A percentile compares a stretch with the other conserved stretches of the same genome.
These are phyloP conservation scores for Penicillium diatomitis DNA, from an alignment of 495 filamentous ascomycete species.

Conservation along the genomic window DNA sequence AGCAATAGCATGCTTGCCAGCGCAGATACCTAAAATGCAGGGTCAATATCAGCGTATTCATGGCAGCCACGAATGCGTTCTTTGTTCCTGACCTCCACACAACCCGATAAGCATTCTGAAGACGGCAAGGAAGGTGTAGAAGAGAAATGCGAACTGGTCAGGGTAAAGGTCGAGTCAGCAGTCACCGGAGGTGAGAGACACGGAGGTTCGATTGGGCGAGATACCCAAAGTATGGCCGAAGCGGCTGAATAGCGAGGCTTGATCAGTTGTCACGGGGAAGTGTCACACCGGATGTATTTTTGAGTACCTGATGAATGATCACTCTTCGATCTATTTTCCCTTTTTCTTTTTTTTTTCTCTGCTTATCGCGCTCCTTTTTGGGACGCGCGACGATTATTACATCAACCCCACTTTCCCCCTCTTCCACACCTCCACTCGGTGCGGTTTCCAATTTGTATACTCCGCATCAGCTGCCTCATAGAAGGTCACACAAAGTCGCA, in stretches of 20 bases:
- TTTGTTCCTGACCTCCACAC: slow-evolving; percentile 62
- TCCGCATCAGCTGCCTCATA: not conserved
- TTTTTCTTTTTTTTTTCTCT: not conserved
- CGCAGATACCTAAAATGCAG: slow-evolving; percentile 61
- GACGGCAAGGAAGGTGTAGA: not conserved
- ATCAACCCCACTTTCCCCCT: slow-evolving; percentile 6
- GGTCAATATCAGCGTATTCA: slow-evolving; percentile 1
- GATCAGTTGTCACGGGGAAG: not conserved
- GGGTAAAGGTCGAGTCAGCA: too few species aligned
- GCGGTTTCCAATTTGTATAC: not conserved
- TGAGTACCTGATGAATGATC: too few species aligned
- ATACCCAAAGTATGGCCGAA: too few species aligned
- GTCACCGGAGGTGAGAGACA: too few species aligned
- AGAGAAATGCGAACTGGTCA: not conserved
- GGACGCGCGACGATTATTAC: slow-evolving; percentile 4
- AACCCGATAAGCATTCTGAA: slow-evolving; percentile 80
- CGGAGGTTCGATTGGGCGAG: too few species aligned
- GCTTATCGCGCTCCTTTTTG: slow-evolving; percentile 1
- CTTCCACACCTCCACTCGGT: not conserved
- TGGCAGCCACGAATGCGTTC: not conserved
- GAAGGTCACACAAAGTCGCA: not conserved
- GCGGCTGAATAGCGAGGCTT: not conserved
- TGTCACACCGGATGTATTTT: slow-evolving; percentile 2
- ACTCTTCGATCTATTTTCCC: too few species aligned
- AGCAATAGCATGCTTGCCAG: slow-evolving; percentile 81